A percentile compares a stretch with the other conserved stretches of the same genome.
phyloP scores from a whole-genome alignment of 352 stramenopile species.

The Thraustotheca clavata region DNA sequence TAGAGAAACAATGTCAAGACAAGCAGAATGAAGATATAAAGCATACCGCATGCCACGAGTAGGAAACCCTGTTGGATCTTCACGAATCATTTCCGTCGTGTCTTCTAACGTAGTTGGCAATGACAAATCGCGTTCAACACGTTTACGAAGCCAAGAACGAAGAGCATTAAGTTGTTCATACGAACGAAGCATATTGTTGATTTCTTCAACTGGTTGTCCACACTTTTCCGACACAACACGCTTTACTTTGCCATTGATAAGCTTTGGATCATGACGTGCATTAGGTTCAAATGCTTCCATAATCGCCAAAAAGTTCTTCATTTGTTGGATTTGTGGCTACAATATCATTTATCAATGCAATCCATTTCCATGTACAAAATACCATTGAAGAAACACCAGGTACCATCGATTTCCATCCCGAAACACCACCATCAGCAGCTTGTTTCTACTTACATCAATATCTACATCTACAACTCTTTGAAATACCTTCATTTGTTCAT shows the following conservation, averaged over 20 bases:
- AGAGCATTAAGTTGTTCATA: constrained; percentile 74
- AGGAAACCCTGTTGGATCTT: constrained; percentile 79
- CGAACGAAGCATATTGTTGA: constrained; percentile 81
- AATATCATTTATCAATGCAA: constrained; percentile 51
- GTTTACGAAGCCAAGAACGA: constrained; percentile 70
- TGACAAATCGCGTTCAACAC: constrained; percentile 58
- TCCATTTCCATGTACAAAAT: constrained; percentile 42
- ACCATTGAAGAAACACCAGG: constrained; percentile 21
- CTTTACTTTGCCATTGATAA: constrained; percentile 82
- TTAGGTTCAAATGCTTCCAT: constrained; percentile 69
- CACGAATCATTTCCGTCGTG: constrained; percentile 68
- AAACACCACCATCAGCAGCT: constrained; percentile 13
- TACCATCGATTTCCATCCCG: constrained; percentile 19
- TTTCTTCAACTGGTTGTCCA: constrained; percentile 71
- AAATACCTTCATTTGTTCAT: constrained; percentile 21
- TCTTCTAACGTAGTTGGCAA: constrained; percentile 70
- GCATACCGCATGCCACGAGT: constrained; percentile 61
- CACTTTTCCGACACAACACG: constrained; percentile 72
- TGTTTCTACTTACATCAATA: constrained; percentile 28
- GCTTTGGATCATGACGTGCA: constrained; percentile 52
- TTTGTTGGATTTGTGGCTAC: constrained; percentile 75
- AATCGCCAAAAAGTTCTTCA: constrained; percentile 76
- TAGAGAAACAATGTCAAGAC: background rate
- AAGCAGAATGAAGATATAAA: background rate
- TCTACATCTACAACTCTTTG: background rate